Conservation (phyloP, 2,329 filamentous ascomycete genomes). For the Penicillium sp. region DNA sequence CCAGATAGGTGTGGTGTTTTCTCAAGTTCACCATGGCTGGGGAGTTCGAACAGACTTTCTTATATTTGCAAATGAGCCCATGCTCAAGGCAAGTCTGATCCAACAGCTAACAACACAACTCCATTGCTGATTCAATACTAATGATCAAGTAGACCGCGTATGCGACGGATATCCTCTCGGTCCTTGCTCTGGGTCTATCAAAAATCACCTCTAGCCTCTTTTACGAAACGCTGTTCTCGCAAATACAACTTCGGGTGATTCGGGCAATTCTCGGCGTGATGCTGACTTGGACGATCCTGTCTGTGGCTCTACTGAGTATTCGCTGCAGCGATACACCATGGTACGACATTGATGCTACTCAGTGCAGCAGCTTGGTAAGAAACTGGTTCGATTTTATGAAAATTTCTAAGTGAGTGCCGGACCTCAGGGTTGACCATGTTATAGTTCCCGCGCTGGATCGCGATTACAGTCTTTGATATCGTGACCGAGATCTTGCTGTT, state of each 20-base stretch:
- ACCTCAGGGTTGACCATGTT: not conserved
- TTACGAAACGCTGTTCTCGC: slow-evolving; percentile 17
- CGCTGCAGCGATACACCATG: slow-evolving; percentile 15
- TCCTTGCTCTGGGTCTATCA: slow-evolving; percentile 16
- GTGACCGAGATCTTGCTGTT: slow-evolving; percentile 13
- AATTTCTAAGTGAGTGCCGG: too few species aligned
- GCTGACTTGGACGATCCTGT: slow-evolving; percentile 9
- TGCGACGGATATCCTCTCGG: slow-evolving; percentile 15
- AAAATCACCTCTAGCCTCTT: slow-evolving; percentile 20
- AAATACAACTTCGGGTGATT: slow-evolving; percentile 6
- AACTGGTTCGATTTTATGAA: not conserved
- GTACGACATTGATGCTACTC: slow-evolving; percentile 11
- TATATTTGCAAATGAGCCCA: not conserved
- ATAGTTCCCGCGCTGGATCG: slow-evolving; percentile 17
- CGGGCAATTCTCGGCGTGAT: slow-evolving; percentile 1
- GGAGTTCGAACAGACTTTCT: slow-evolving; percentile 3
- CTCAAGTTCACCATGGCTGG: slow-evolving; percentile 12
- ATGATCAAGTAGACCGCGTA: slow-evolving; percentile 10
- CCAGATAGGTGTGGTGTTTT: slow-evolving; percentile 4
- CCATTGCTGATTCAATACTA: not conserved
- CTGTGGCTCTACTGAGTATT: slow-evolving; percentile 8
- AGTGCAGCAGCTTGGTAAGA: slow-evolving; percentile 14
- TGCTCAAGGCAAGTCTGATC: slow-evolving; percentile 7
- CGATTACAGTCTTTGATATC: slow-evolving; percentile 18
- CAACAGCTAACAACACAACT: not conserved